phyloP scores from a whole-genome alignment of 768 basidiomycete genomes.

The Cytidiella melzeri region DNA sequence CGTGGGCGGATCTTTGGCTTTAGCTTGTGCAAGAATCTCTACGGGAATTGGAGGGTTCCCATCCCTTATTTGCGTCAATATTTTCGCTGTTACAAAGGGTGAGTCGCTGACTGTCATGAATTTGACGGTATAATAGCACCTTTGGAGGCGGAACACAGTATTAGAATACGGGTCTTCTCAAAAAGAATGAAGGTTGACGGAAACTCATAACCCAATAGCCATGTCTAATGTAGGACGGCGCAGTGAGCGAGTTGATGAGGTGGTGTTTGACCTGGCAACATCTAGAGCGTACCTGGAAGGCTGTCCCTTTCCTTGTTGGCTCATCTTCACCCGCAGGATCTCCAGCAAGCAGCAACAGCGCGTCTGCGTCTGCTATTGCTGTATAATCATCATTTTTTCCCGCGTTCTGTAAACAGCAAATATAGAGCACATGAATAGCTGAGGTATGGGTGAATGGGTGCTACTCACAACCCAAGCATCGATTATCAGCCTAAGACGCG shows the following conservation, averaged over 20 bases:
- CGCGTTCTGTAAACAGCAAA: slow-evolving; percentile 41
- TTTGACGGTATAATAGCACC: slow-evolving; percentile 38
- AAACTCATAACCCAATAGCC: slow-evolving; percentile 96
- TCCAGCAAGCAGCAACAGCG: slow-evolving; percentile 65
- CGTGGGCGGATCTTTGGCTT: slow-evolving; percentile 70
- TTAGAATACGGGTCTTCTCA: slow-evolving; percentile 64
- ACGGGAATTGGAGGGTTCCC: slow-evolving; percentile 52
- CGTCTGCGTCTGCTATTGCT: slow-evolving; percentile 62
- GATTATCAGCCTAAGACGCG: slow-evolving; percentile 24
- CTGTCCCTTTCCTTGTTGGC: slow-evolving; percentile 85
- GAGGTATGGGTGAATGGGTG: neutral
- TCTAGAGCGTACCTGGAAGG: slow-evolving; percentile 74
- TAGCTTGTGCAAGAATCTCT: slow-evolving; percentile 73
- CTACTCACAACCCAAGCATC: slow-evolving; percentile 32
- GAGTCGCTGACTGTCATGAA: slow-evolving; percentile 2
- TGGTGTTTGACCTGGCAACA: slow-evolving; percentile 1
- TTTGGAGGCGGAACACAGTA: slow-evolving; percentile 87
- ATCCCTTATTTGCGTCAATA: slow-evolving; percentile 71
- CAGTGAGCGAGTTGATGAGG: too few relatives aligned
- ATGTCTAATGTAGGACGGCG: slow-evolving; percentile 55
- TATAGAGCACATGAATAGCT: neutral
- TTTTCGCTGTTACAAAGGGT: slow-evolving; percentile 55
- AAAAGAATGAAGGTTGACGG: slow-evolving; percentile 90
- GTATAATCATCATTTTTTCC: slow-evolving; percentile 65
- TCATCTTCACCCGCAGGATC: slow-evolving; percentile 83